These are phyloP conservation scores for Plantago ovata DNA, from an alignment of 257 asterid species.

Conservation along the genomic window DNA sequence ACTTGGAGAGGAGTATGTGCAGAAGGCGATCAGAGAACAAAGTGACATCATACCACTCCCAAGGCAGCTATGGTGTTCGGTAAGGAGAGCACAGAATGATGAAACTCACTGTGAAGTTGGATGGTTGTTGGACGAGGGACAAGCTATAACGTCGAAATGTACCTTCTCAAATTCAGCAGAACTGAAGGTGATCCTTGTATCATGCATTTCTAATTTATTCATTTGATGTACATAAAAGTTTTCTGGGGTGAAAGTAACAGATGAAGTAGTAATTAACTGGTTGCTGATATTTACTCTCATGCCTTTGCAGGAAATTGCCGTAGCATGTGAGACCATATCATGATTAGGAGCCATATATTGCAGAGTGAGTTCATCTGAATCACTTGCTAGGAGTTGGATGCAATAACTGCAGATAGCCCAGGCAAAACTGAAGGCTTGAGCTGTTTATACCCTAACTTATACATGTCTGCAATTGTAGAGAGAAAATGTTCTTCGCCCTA, in stretches of 20 bases:
- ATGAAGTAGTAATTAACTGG: neutral
- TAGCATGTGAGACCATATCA: conserved; percentile 30
- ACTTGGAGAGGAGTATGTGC: conserved; percentile 29
- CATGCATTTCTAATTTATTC: neutral
- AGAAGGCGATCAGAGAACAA: conserved; percentile 42
- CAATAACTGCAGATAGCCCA: neutral
- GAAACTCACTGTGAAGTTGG: conserved; percentile 68
- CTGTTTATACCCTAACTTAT: neutral
- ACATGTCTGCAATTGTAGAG: too few relatives aligned
- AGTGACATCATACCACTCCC: conserved; percentile 57
- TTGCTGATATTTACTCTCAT: conserved; percentile 1
- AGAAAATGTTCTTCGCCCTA: too few relatives aligned
- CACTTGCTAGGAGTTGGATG: conserved; percentile 1
- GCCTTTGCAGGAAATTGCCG: conserved; percentile 37
- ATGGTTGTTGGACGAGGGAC: conserved; percentile 66
- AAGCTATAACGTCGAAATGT: conserved; percentile 66
- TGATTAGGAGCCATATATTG: neutral
- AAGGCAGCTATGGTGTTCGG: conserved; percentile 75
- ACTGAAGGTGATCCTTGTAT: conserved; percentile 45
- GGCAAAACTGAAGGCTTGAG: neutral
- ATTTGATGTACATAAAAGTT: neutral
- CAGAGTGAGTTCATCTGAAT: neutral
- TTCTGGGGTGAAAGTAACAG: neutral
- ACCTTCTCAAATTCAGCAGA: conserved; percentile 41
- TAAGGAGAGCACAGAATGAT: conserved; percentile 20